Percentiles rank a stretch among this genome's conserved stretches.
Evolutionary conservation across 164 flowering plant genomes (phyloP).

Genomic region (Chimonanthus salicifolius): DNA sequence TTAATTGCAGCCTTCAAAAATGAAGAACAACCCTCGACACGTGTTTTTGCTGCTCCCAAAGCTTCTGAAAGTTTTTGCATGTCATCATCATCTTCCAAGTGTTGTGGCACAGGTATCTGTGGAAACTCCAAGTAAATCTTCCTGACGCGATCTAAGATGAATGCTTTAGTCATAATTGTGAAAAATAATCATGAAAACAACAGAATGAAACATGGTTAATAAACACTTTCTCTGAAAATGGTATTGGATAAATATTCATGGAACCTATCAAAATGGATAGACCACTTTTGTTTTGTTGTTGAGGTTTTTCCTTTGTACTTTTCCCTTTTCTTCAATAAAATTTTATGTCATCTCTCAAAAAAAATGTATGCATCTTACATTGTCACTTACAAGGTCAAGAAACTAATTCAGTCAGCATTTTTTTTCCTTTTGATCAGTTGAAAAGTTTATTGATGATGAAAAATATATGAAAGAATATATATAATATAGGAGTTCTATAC

Average conservation of each 20-base stretch:
- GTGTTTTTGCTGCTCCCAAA: slow-evolving; percentile 79
- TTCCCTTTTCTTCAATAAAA: too few species aligned
- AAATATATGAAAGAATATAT: too few species aligned
- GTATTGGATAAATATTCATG: not conserved
- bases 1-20: slow-evolving; percentile 83
- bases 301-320: not conserved
- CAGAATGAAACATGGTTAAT: not conserved
- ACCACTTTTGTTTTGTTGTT: not conserved
- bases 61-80: slow-evolving; percentile 78
- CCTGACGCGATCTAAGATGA: slow-evolving; percentile 69
- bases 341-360: not conserved
- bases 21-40: slow-evolving; percentile 82
- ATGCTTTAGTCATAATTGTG: slow-evolving; percentile 23
- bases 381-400: not conserved
- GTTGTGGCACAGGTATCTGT: slow-evolving; percentile 58
- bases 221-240: too few species aligned
- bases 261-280: not conserved
- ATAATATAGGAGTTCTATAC: too few species aligned
- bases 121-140: slow-evolving; percentile 76
- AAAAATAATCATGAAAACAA: not conserved
- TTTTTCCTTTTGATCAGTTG: too few species aligned
- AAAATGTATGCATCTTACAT: not conserved
- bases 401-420: not conserved
- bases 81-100: slow-evolving; percentile 74
- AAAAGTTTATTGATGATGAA: too few species aligned